Evolutionary conservation across 176 grass and related monocot genomes (phyloP), one percentile per base, ranked within the genome.

Genomic region (Zoysia pacifica): DNA sequence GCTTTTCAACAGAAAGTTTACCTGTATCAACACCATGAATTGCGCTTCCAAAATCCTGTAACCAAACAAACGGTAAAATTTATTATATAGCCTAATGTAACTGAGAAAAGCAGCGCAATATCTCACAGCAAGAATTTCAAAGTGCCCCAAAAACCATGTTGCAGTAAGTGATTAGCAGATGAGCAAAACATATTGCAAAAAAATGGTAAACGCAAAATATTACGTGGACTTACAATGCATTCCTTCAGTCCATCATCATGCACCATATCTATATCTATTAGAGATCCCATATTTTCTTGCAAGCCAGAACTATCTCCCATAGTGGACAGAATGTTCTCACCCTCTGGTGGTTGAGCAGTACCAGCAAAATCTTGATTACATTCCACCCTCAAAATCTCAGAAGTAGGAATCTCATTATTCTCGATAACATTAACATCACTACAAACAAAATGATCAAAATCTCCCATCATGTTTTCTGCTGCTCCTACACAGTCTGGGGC

Each of bases 11-110:
- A 59, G 69, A 79, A 89, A 82, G 77, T 73, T 45, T 93, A 98
- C 96, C 96, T 95, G 96, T 88, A 78, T 87, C 86, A 37, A 86
- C 86, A 60, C 79, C 90, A 66, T 89, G 81, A 85, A 98, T 94
- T 51, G 81, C 88, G 52, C 92, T 93, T 66, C 88, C 85, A 89
- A 98, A 98, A 85, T 98, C 96, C 96, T 98, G 96, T 74, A 87
- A 72, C 70, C 15, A 72, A 78, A 70, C 59, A 69, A 11, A 40
- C 41, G 72, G 64, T 42, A 53, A 2, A 54, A 51, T 43, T 89
- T 74, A 84, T 61, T 14, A 73, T 66, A 37, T 63, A 43, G 62
- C 56, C 48, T 74, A 76, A 75, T 78, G 18, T 46, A 69, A 83
- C 1, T 40, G 1, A 59, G 51, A 9, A 63, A 81, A 85, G 60